Conservation (phyloP, 495 filamentous ascomycete species). For the Jackrogersella minutella region DNA sequence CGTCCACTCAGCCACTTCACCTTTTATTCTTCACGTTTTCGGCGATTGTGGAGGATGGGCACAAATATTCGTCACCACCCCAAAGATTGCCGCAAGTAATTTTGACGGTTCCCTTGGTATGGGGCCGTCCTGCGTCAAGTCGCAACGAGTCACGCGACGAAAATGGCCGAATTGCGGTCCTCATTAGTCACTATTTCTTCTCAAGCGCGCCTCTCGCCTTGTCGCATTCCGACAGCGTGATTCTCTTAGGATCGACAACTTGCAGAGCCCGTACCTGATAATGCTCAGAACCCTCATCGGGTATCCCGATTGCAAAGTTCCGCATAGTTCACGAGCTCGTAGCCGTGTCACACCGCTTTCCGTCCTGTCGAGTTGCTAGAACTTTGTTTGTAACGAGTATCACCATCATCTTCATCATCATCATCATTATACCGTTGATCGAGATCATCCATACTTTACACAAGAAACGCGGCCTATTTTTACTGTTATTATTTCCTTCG, state of each 20-base stretch:
- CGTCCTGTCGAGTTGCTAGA: not conserved
- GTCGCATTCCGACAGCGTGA: constrained; percentile 14
- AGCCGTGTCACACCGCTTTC: constrained; percentile 27
- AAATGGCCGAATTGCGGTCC: constrained; percentile 21
- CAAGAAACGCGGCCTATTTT: not conserved
- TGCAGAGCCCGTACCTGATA: constrained; percentile 13
- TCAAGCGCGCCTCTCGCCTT: constrained; percentile 31
- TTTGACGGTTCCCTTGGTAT: constrained; percentile 8
- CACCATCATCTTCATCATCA: not conserved
- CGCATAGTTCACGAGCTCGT: constrained; percentile 36
- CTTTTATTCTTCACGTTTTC: not conserved
- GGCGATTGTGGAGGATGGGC: constrained; percentile 16
- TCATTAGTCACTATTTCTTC: constrained; percentile 31
- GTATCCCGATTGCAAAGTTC: constrained; percentile 16
- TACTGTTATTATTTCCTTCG: constrained; percentile 11
- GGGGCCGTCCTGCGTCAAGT: constrained; percentile 23
- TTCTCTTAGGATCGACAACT: constrained; percentile 24
- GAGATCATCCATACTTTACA: constrained; percentile 22
- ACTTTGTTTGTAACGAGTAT: not conserved
- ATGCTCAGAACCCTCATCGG: constrained; percentile 4
- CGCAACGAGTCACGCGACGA: constrained; percentile 33
- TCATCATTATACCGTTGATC: constrained; percentile 12
- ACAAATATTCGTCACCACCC: constrained; percentile 16
- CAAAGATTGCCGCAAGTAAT: constrained; percentile 8
- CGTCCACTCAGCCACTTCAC: not conserved